Percentiles rank a stretch among this genome's conserved stretches.
Evolutionary conservation across 208 protist species (phyloP).

Genomic region (Leishmania tarentolae): DNA sequence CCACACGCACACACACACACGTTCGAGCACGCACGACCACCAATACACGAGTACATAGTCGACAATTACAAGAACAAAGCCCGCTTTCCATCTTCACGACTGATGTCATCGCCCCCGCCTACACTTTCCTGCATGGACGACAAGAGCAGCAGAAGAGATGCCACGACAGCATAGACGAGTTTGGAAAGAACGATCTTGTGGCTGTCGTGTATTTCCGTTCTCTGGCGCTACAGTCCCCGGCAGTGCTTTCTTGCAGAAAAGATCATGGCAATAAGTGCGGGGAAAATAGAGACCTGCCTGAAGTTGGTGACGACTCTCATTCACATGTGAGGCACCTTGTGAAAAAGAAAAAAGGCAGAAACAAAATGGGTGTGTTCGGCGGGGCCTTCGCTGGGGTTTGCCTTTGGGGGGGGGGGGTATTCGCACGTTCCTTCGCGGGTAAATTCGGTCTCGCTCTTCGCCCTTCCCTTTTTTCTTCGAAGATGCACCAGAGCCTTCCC

Average conservation of each 20-base stretch:
- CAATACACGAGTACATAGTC: background rate
- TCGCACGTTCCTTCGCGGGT: background rate
- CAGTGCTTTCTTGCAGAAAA: background rate
- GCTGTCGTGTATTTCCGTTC: background rate
- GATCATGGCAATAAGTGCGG: background rate
- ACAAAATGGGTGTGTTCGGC: background rate
- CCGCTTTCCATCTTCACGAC: background rate
- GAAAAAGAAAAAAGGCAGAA: background rate
- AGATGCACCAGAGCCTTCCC: background rate
- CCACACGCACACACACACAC: background rate
- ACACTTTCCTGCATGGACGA: background rate
- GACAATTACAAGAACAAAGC: background rate
- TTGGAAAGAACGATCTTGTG: too few relatives aligned
- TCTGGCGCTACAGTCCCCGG: background rate
- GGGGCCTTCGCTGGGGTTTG: background rate
- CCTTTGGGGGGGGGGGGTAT: background rate
- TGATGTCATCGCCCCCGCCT: background rate
- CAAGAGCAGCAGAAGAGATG: background rate
- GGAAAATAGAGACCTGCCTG: background rate
- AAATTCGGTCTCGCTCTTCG: background rate
- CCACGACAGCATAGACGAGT: background rate
- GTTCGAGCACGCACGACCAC: background rate
- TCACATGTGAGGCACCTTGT: background rate
- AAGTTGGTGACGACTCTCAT: background rate
- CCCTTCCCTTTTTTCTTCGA: background rate